phyloP scores from a whole-genome alignment of 129 eudicot genomes.

The Glebionis coronaria region DNA sequence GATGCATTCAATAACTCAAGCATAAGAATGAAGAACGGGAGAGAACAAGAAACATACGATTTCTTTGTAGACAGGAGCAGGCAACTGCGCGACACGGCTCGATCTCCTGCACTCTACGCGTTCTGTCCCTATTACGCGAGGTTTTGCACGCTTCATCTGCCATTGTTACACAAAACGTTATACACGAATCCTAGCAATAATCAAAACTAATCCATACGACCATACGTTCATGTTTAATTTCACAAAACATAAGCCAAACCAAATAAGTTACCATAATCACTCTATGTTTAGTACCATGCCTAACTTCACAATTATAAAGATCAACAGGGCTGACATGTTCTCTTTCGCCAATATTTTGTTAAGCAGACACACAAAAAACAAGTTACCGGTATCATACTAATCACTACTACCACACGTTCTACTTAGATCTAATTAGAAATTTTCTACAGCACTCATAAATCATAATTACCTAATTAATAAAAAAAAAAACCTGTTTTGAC shows the following conservation, averaged over 20 bases:
- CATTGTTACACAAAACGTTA: background rate
- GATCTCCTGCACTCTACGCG: slow-evolving; percentile 88
- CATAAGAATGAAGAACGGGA: background rate
- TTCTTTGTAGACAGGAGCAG: slow-evolving; percentile 80
- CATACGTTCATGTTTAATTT: background rate
- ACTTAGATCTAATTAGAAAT: too few relatives aligned
- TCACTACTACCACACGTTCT: too few relatives aligned
- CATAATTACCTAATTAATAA: too few relatives aligned
- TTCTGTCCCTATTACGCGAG: slow-evolving; percentile 55
- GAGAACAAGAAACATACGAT: slow-evolving; percentile 25
- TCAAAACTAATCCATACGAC: too few relatives aligned
- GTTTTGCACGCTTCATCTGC: slow-evolving; percentile 63
- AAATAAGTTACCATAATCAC: background rate
- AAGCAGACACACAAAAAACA: too few relatives aligned
- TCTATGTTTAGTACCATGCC: background rate
- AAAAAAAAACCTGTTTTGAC: too few relatives aligned
- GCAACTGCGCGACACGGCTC: slow-evolving; percentile 47
- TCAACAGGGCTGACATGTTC: too few relatives aligned
- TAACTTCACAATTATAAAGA: too few relatives aligned
- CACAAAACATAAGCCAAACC: background rate
- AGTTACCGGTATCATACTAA: too few relatives aligned
- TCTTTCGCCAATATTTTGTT: too few relatives aligned
- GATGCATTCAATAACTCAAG: too few relatives aligned
- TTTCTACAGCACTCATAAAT: too few relatives aligned
- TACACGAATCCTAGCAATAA: background rate